Evolutionary conservation across 495 filamentous ascomycete species (phyloP).

Genomic region (Cercophora samala): DNA sequence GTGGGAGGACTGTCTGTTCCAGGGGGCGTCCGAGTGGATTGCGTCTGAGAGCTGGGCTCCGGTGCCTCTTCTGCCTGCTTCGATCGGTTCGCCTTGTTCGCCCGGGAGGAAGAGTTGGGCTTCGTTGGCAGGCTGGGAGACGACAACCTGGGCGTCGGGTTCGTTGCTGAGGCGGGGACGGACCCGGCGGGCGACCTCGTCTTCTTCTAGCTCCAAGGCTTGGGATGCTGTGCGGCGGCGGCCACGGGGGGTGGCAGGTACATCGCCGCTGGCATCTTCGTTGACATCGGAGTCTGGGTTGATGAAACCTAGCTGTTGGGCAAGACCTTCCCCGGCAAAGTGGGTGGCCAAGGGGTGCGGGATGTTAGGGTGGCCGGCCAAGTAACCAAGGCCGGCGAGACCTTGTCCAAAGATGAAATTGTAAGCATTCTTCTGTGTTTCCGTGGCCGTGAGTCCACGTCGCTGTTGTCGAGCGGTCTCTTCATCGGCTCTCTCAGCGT

Average conservation of each 20-base stretch:
- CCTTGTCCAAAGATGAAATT: conserved; percentile 46
- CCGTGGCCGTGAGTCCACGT: conserved; percentile 17
- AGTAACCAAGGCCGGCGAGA: conserved; percentile 36
- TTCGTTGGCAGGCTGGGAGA: background rate
- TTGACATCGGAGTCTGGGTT: conserved; percentile 21
- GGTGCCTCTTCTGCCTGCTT: conserved; percentile 42
- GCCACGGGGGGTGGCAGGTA: conserved; percentile 15
- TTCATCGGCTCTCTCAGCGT: conserved; percentile 33
- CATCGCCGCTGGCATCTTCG: conserved; percentile 26
- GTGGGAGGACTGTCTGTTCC: conserved; percentile 44
- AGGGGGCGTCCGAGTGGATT: conserved; percentile 42
- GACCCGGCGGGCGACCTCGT: conserved; percentile 28
- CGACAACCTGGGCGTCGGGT: conserved; percentile 17
- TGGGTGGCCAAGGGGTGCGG: conserved; percentile 35
- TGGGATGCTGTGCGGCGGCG: conserved; percentile 24
- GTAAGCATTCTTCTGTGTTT: conserved; percentile 47
- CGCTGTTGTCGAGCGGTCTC: conserved; percentile 41
- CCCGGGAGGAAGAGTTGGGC: conserved; percentile 8
- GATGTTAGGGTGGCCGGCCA: conserved; percentile 27
- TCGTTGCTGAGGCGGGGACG: conserved; percentile 31
- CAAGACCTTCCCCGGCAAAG: conserved; percentile 39
- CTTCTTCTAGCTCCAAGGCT: conserved; percentile 27
- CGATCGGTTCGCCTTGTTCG: conserved; percentile 21
- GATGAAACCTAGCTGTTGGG: conserved; percentile 25
- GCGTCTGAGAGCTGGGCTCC: conserved; percentile 36